These are phyloP conservation scores for Yamadazyma spencermartinsiae DNA, from an alignment of 1,139 yeast genomes.

Conservation along the genomic window DNA sequence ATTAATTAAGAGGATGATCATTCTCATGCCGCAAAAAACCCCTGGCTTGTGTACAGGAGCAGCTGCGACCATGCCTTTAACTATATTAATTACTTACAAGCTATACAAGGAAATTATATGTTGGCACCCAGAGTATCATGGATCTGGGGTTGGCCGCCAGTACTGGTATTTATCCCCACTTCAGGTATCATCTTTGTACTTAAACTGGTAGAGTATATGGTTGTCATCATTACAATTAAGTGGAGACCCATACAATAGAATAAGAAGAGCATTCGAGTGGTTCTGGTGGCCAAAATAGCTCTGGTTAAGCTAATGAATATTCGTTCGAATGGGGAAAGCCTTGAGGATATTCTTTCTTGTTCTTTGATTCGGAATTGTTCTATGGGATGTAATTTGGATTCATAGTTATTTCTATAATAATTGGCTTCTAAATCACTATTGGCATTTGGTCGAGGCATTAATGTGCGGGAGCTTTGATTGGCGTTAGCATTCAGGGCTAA, in stretches of 20 bases:
- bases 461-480: conserved; percentile 17
- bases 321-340: conserved; percentile 76
- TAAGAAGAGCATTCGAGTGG: conserved; percentile 72
- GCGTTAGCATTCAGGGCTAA: conserved; percentile 51
- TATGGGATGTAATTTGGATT: conserved; percentile 77
- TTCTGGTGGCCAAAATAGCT: conserved; percentile 69
- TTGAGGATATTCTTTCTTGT: conserved; percentile 70
- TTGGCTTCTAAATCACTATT: conserved; percentile 55
- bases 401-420: conserved; percentile 64
- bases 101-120: no score
- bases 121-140: not conserved
- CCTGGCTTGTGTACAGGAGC: no score
- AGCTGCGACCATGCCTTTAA: no score
- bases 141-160: conserved; percentile 36
- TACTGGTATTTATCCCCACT: conserved; percentile 47
- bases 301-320: conserved; percentile 74
- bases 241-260: conserved; percentile 77
- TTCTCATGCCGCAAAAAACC: no score
- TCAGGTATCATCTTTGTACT: conserved; percentile 51
- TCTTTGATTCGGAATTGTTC: conserved; percentile 81
- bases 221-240: conserved; percentile 65
- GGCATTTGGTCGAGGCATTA: conserved; percentile 33
- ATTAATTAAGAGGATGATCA: not conserved
- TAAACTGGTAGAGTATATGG: conserved; percentile 56
- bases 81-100: no score